Conservation (phyloP, 176 grass and related monocot genomes). For the Calamus simplicifolius region DNA sequence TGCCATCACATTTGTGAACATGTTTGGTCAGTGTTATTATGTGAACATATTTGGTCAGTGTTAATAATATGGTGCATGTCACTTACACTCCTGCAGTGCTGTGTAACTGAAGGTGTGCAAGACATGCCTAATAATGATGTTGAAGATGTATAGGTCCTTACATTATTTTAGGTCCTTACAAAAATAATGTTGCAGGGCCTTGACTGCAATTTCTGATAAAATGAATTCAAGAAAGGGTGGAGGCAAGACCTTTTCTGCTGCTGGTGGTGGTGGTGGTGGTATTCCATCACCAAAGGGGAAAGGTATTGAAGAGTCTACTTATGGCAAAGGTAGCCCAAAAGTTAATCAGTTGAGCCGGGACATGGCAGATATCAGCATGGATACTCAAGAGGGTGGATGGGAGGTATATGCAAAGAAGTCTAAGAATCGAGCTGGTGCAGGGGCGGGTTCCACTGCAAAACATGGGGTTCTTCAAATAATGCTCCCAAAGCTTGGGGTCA, state of each 20-base stretch:
- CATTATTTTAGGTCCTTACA: too few relatives aligned
- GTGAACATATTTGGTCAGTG: too few relatives aligned
- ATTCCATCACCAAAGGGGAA: constrained; percentile 19
- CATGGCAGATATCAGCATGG: constrained; percentile 22
- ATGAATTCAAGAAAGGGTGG: constrained; percentile 22
- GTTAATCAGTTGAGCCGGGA: constrained; percentile 9
- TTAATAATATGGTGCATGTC: too few relatives aligned
- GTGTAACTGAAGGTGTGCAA: background rate
- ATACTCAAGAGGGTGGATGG: constrained; percentile 43
- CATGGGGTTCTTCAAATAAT: constrained; percentile 22
- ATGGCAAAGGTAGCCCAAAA: constrained; percentile 13
- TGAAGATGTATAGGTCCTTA: background rate
- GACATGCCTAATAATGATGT: background rate
- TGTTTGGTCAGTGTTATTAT: too few relatives aligned
- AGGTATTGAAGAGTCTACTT: background rate
- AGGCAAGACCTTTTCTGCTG: background rate
- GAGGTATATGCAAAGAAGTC: constrained; percentile 48
- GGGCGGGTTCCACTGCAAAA: constrained; percentile 11
- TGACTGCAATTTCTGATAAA: constrained; percentile 10
- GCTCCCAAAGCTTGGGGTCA: constrained; percentile 15
- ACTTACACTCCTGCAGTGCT: background rate
- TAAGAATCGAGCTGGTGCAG: constrained; percentile 37
- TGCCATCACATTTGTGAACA: too few relatives aligned
- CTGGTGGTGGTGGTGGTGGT: background rate
- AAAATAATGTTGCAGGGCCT: constrained; percentile 11